These are phyloP conservation scores for Trichomonas gallinae DNA, from an alignment of 208 protist species.

Conservation along the genomic window DNA sequence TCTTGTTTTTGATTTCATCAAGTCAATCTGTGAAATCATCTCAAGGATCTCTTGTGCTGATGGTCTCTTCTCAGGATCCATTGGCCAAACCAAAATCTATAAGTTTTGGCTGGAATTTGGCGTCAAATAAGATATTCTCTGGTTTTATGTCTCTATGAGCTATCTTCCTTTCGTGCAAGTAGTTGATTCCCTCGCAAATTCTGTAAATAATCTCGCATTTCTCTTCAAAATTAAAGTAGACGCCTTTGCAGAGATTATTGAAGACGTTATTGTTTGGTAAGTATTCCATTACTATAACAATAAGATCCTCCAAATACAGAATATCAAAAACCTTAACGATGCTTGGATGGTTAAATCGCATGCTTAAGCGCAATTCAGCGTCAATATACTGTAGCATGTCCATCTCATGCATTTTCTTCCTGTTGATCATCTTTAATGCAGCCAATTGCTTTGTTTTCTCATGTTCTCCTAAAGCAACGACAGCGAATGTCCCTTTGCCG, in stretches of 20 bases:
- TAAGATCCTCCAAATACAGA: not conserved
- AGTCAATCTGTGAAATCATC: too few relatives aligned
- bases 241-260: not conserved
- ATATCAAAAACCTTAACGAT: not conserved
- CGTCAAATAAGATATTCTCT: not conserved
- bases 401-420: too few relatives aligned
- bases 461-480: too few relatives aligned
- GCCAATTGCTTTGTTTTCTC: too few relatives aligned
- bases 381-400: too few relatives aligned
- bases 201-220: not conserved
- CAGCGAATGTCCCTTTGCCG: too few relatives aligned
- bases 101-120: not conserved
- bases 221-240: not conserved
- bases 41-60: not conserved
- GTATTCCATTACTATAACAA: not conserved
- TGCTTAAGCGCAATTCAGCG: too few relatives aligned
- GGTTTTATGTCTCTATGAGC: not conserved
- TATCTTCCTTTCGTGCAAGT: not conserved
- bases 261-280: not conserved
- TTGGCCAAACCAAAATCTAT: not conserved
- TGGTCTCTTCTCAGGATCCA: slow-evolving; percentile 31
- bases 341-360: not conserved
- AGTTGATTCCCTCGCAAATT: not conserved
- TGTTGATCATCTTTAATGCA: too few relatives aligned
- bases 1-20: too few relatives aligned